Percentiles rank a stretch among this genome's conserved stretches.
Evolutionary conservation across 225 moss, liverwort and hornwort species (phyloP).

Genomic region (Climacium dendroides): DNA sequence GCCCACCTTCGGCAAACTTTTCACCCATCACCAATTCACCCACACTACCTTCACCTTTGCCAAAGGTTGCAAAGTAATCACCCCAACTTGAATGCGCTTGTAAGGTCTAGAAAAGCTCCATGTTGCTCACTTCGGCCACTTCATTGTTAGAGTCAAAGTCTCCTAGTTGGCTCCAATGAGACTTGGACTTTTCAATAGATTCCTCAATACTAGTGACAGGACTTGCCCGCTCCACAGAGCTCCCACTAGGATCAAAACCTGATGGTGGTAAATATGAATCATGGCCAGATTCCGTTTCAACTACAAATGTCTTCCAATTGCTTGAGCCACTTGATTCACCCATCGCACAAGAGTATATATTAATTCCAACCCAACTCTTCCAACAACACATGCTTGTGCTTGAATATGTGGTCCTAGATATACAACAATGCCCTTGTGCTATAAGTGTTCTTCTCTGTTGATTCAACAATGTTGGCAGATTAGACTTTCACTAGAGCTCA

Average conservation of each 20-base stretch:
- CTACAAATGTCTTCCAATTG: background rate
- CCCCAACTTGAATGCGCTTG: background rate
- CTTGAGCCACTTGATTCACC: background rate
- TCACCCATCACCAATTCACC: background rate
- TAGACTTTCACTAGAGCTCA: background rate
- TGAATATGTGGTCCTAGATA: background rate
- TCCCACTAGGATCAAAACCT: no score
- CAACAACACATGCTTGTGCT: background rate
- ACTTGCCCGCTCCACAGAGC: fast-evolving
- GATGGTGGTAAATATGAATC: background rate
- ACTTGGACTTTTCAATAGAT: background rate
- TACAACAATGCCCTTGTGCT: no score
- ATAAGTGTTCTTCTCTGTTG: background rate
- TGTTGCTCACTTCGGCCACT: background rate
- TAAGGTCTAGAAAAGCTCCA: background rate
- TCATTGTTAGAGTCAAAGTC: background rate
- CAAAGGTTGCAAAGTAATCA: background rate
- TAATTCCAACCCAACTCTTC: background rate
- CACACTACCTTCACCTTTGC: fast-evolving
- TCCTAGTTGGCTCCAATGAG: background rate
- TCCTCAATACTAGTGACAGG: fast-evolving
- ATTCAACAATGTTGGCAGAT: background rate
- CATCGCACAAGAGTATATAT: background rate
- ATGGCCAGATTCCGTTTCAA: fast-evolving
- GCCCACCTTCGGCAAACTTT: no score